phyloP scores from a whole-genome alignment of 495 filamentous ascomycete species.

The Penicillium dipodomyicola region DNA sequence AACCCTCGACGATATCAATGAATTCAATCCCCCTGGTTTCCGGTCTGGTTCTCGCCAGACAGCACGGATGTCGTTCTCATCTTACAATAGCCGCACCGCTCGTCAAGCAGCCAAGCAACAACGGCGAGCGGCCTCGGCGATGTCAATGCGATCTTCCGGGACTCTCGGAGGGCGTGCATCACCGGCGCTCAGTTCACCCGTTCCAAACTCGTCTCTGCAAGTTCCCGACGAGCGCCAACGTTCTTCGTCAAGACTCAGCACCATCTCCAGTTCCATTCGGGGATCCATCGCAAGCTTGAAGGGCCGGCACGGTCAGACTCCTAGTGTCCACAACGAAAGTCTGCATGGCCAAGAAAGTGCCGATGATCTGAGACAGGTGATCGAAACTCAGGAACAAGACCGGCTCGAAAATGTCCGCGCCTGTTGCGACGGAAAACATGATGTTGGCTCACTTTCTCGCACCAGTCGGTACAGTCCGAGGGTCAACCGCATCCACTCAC shows the following conservation, averaged over 20 bases:
- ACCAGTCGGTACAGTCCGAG: slow-evolving; percentile 45
- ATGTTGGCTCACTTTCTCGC: slow-evolving; percentile 50
- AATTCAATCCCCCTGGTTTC: slow-evolving; percentile 81
- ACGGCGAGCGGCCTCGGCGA: slow-evolving; percentile 46
- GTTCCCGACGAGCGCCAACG: slow-evolving; percentile 39
- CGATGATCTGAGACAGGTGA: slow-evolving; percentile 73
- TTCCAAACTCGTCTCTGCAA: slow-evolving; percentile 40
- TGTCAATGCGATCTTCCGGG: slow-evolving; percentile 45
- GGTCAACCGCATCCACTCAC: slow-evolving; percentile 41
- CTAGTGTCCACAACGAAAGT: slow-evolving; percentile 65
- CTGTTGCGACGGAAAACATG: slow-evolving; percentile 87
- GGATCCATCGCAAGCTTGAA: slow-evolving; percentile 45
- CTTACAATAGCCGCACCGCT: slow-evolving; percentile 71
- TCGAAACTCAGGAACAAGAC: slow-evolving; percentile 73
- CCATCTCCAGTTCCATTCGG: slow-evolving; percentile 45
- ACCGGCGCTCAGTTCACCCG: slow-evolving; percentile 43
- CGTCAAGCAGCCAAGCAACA: slow-evolving; percentile 54
- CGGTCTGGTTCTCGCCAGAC: slow-evolving; percentile 54
- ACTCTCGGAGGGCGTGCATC: slow-evolving; percentile 45
- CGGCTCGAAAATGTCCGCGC: slow-evolving; percentile 91
- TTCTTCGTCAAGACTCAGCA: slow-evolving; percentile 45
- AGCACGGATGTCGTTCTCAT: slow-evolving; percentile 71
- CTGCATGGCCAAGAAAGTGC: slow-evolving; percentile 67
- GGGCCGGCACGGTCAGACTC: slow-evolving; percentile 37
- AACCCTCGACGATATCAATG: slow-evolving; percentile 75